These are phyloP conservation scores for Mycena capillaripes DNA, from an alignment of 768 basidiomycete genomes.

Conservation along the genomic window DNA sequence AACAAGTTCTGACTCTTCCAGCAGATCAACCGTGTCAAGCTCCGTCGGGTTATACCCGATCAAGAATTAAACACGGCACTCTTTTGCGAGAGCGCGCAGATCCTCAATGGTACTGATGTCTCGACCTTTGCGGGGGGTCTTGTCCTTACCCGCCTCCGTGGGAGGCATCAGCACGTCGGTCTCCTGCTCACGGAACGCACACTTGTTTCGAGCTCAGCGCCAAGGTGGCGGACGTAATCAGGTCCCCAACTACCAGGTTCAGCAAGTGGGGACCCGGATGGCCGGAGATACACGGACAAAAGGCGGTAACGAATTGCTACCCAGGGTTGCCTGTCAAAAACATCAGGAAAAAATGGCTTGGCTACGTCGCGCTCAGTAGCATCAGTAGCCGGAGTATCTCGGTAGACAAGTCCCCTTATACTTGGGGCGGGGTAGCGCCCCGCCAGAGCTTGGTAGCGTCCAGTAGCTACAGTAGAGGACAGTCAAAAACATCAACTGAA, in stretches of 20 bases:
- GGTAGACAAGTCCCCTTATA: too few relatives aligned
- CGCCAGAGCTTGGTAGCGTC: too few relatives aligned
- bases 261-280: conserved; percentile 74
- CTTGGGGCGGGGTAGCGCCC: too few relatives aligned
- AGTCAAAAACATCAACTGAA: too few relatives aligned
- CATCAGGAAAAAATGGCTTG: too few relatives aligned
- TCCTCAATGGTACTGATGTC: conserved; percentile 77
- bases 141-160: conserved; percentile 46
- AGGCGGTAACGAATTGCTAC: conserved; percentile 96
- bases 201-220: conserved; percentile 97
- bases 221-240: conserved; percentile 97
- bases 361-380: too few relatives aligned
- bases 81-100: conserved; percentile 80
- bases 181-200: conserved; percentile 75
- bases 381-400: too few relatives aligned
- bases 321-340: conserved; percentile 96
- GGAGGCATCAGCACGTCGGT: conserved; percentile 39
- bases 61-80: conserved; percentile 90
- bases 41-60: conserved; percentile 96
- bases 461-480: too few relatives aligned
- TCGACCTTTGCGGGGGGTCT: conserved; percentile 48
- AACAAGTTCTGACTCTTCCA: conserved; percentile 94
- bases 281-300: conserved; percentile 78
- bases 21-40: conserved; percentile 95
- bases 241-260: conserved; percentile 99